Conservation (phyloP, 371 early-diverging fungal genomes). For the Mycotypha africana region DNA sequence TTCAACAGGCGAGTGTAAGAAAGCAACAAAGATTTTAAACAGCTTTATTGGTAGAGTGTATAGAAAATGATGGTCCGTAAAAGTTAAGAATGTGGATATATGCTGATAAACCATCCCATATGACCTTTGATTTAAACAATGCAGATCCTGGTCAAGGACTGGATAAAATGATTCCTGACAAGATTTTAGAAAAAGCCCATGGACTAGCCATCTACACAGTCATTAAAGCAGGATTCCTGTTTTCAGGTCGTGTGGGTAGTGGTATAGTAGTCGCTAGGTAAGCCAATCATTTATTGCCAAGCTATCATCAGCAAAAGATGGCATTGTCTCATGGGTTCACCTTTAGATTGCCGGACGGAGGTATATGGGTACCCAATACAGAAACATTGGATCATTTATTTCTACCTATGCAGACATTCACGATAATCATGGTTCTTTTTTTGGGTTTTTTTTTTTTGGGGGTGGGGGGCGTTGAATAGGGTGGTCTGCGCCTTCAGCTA, state of each 20-base stretch:
- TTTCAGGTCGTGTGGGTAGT: constrained; percentile 88
- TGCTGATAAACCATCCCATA: not conserved
- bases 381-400: too few relatives aligned
- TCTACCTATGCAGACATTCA: too few relatives aligned
- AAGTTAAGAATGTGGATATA: too few relatives aligned
- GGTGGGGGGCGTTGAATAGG: too few relatives aligned
- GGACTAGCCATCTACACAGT: constrained; percentile 93
- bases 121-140: not conserved
- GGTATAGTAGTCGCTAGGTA: constrained; percentile 87
- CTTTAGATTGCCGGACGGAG: constrained; percentile 38
- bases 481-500: constrained; percentile 81
- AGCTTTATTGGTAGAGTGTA: constrained; percentile 58
- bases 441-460: too few relatives aligned
- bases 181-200: constrained; percentile 72
- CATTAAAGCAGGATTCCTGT: constrained; percentile 89
- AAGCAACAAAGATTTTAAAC: constrained; percentile 74
- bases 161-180: constrained; percentile 72
- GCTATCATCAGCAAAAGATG: too few relatives aligned
- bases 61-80: too few relatives aligned
- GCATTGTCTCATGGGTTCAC: too few relatives aligned
- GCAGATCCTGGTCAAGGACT: constrained; percentile 60
- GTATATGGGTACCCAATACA: constrained; percentile 9
- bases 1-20: constrained; percentile 62
- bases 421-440: too few relatives aligned
- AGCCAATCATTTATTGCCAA: too few relatives aligned